Evolutionary conservation across 2,329 filamentous ascomycete species (phyloP), one percentile per base, ranked within the genome.

Genomic region (Phyllosticta paracitricarpa): DNA sequence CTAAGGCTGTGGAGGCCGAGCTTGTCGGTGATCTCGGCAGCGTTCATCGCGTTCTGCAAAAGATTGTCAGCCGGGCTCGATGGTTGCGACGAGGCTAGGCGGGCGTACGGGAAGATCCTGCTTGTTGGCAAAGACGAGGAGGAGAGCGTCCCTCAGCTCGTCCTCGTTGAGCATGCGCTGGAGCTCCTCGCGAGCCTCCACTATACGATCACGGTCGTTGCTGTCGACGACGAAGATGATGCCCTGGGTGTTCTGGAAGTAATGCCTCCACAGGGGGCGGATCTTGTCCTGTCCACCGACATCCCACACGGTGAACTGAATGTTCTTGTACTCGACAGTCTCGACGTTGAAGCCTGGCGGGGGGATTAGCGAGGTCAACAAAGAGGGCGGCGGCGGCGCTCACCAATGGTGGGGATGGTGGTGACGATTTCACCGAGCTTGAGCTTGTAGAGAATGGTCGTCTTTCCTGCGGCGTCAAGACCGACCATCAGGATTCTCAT

Each of bases 221-320:
- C 89, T 95, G 80, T 99, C 94, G 71, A 99, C 91, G 68, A 99
- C 94, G 80, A 97, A 99, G 79, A 99, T 97, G 70, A 99, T 84
- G 71, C 92, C 94, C 80, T 97, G 94, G 63, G 94, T 97, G 72
- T 92, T 80, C 88, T 94, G 73, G 74, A 96, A 97, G 81, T 97
- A 97, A 81, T 97, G 93, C 78, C 93, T 87, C 93, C 93, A 97
- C 64, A 97, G 81, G 65, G 93, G 93, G 67, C 93, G 85, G 72
- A 97, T 97, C 87, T 97, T 97, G 84, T 97, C 93, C 82, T 97
- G 93, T 66, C 93, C 93, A 77, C 93, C 93, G 63, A 97, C 93
- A 81, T 97, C 93, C 93, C 93, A 97, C 65, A 97, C 93, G 71
- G 95, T 97, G 82, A 97, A 97, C 79, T 97, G 95, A 78, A 97